A percentile compares a stretch with the other conserved stretches of the same genome.
Conservation (phyloP, 2,329 filamentous ascomycete genomes). For the Fusarium sp. region DNA sequence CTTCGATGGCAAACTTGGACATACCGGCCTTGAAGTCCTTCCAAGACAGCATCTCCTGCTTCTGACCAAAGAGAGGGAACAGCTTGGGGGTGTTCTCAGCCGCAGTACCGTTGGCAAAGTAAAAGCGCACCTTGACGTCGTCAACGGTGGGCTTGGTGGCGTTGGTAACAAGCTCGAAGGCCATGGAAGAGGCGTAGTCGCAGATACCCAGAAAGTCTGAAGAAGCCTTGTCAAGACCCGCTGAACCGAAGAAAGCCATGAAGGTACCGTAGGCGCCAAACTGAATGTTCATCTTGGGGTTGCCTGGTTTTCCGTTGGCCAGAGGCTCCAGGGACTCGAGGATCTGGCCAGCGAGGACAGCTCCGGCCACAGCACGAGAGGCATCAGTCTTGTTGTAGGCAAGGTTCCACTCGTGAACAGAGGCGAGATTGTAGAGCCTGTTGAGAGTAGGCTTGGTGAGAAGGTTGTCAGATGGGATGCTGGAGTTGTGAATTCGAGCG, state of each 20-base stretch:
- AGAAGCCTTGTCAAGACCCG: conserved; percentile 59
- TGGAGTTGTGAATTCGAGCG: conserved; percentile 65
- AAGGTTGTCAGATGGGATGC: conserved; percentile 65
- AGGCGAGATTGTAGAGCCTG: conserved; percentile 76
- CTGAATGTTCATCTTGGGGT: conserved; percentile 58
- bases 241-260: conserved; percentile 68
- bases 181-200: conserved; percentile 84
- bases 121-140: conserved; percentile 66
- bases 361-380: conserved; percentile 64
- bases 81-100: conserved; percentile 58
- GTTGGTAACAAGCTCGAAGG: conserved; percentile 74
- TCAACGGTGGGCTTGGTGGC: conserved; percentile 54
- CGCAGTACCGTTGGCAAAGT: conserved; percentile 67
- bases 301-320: conserved; percentile 51
- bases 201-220: conserved; percentile 75
- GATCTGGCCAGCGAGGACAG: conserved; percentile 64
- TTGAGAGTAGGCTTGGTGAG: conserved; percentile 66
- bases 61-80: conserved; percentile 68
- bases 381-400: conserved; percentile 80
- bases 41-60: conserved; percentile 68
- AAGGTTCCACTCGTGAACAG: conserved; percentile 80
- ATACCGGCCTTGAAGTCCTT: conserved; percentile 70
- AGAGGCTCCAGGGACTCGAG: conserved; percentile 61
- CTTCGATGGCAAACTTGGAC: conserved; percentile 70
- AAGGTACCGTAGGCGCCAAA: conserved; percentile 69